Base-by-base conservation (phyloP, 176 grass and related monocot species). In the Miscanthus lutarioriparius region DNA sequence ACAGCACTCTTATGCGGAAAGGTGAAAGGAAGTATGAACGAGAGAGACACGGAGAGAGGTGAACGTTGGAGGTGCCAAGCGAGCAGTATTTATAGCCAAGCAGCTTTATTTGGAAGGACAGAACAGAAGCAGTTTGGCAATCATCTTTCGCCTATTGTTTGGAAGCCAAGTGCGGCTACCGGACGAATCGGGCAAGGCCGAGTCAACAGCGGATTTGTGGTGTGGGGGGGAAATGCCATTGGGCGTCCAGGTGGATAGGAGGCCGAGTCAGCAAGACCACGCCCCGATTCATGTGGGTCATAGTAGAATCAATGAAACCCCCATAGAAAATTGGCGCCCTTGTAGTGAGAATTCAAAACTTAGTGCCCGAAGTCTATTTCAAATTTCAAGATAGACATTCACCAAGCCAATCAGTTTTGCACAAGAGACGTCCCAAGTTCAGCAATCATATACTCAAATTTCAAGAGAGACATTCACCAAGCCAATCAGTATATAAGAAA, bases 21-120 rank as follows among this genome's bases (percentile, higher is more conserved):
- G n/a, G n/a, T n/a, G n/a, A n/a, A n/a, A n/a, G n/a, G n/a, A n/a
- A n/a, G n/a, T n/a, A n/a, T n/a, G n/a, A n/a, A n/a, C n/a, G n/a
- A n/a, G n/a, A n/a, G n/a, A n/a, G n/a, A n/a, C n/a, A n/a, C 20
- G 72, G n/a, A 36, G 38, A 22, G 53, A 63, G 44, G 45, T 7
- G 69, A 70, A 53, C 5, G 56, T 20, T 37, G 78, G 23, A 43
- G 63, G 13, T 27, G 63, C 26, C 63, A 17, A 49, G 73, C 59
- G n/a, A 28, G 69, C 25, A 23, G 54, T 56, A 91, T 84, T 91
- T 91, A 91, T 91, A 91, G 89, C 15, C 27, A 64, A 4, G 48
- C 8, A 51, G 36, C 22, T 58, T 64, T 64, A 70, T 72, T n/a
- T 72, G 61, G 73, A 72, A 68, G 65, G 78, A 67, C 71, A 70